These are phyloP conservation scores for Russula sp. DNA, from an alignment of 768 basidiomycete species.

Conservation along the genomic window DNA sequence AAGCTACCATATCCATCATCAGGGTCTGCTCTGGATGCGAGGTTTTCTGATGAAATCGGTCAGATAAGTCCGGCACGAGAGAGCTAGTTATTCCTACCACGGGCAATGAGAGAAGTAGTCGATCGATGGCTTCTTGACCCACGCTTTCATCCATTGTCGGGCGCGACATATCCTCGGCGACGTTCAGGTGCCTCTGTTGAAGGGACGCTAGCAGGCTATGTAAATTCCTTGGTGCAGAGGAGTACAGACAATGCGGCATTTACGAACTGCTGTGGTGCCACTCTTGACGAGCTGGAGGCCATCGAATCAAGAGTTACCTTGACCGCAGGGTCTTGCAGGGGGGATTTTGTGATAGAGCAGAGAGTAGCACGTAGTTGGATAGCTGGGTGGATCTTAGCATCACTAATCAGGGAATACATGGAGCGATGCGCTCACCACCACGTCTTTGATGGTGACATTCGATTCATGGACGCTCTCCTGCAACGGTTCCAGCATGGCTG, in stretches of 20 bases:
- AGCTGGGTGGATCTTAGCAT: too few relatives aligned
- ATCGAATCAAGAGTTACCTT: constrained; percentile 51
- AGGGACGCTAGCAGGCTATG: constrained; percentile 43
- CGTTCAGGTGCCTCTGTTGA: constrained; percentile 55
- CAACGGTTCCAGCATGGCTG: too few relatives aligned
- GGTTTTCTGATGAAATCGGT: constrained; percentile 9
- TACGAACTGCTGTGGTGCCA: constrained; percentile 51
- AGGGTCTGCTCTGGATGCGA: constrained; percentile 22
- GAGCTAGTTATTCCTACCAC: too few relatives aligned
- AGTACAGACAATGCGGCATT: constrained; percentile 54
- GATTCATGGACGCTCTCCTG: constrained; percentile 96
- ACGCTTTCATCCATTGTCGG: too few relatives aligned
- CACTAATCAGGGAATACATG: too few relatives aligned
- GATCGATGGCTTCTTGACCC: too few relatives aligned
- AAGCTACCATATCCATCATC: too few relatives aligned
- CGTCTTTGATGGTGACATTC: constrained; percentile 77
- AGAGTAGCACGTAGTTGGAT: too few relatives aligned
- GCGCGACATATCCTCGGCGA: constrained; percentile 40
- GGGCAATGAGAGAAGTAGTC: too few relatives aligned
- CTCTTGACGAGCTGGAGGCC: constrained; percentile 40
- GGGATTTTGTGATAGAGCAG: too few relatives aligned
- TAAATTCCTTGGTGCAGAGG: background rate
- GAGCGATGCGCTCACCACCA: too few relatives aligned
- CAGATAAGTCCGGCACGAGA: background rate
- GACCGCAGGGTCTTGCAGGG: constrained; percentile 46